Evolutionary conservation across 345 rosid genomes (phyloP).

Genomic region (Eutrema heterophyllum): DNA sequence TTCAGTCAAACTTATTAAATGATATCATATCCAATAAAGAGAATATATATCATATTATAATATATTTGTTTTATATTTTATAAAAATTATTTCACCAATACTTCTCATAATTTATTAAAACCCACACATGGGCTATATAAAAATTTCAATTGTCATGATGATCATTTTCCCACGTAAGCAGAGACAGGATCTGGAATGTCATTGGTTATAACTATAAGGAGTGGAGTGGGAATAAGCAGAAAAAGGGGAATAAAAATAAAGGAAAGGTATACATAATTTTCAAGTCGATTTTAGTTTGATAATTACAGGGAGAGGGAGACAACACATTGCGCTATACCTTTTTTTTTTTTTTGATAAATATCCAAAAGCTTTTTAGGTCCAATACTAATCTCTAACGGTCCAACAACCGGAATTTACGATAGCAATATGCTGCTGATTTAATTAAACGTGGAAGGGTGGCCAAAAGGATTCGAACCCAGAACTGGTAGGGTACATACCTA

Average conservation of each 20-base stretch:
- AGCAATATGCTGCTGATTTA: too few relatives aligned
- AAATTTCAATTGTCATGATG: conserved; percentile 8
- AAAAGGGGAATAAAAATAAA: background rate
- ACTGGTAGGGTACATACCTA: too few relatives aligned
- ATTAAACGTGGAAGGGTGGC: too few relatives aligned
- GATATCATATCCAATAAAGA: background rate
- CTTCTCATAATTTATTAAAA: background rate
- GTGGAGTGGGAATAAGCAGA: conserved; percentile 6
- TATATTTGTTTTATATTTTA: background rate
- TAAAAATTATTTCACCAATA: background rate
- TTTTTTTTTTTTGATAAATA: too few relatives aligned
- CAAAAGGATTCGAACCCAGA: too few relatives aligned
- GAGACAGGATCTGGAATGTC: background rate
- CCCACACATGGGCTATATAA: background rate
- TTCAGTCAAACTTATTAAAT: background rate
- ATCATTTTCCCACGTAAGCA: conserved; percentile 4
- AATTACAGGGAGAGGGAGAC: conserved; percentile 24
- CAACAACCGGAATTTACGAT: too few relatives aligned
- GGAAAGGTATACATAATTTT: conserved; percentile 17
- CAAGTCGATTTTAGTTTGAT: conserved; percentile 23
- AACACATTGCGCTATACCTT: conserved; percentile 12
- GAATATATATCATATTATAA: background rate
- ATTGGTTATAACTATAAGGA: background rate
- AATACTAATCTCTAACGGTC: too few relatives aligned
- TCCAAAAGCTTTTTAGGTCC: too few relatives aligned